phyloP scores from a whole-genome alignment of 2,329 filamentous ascomycete genomes.

The Blastomyces gilchristii region DNA sequence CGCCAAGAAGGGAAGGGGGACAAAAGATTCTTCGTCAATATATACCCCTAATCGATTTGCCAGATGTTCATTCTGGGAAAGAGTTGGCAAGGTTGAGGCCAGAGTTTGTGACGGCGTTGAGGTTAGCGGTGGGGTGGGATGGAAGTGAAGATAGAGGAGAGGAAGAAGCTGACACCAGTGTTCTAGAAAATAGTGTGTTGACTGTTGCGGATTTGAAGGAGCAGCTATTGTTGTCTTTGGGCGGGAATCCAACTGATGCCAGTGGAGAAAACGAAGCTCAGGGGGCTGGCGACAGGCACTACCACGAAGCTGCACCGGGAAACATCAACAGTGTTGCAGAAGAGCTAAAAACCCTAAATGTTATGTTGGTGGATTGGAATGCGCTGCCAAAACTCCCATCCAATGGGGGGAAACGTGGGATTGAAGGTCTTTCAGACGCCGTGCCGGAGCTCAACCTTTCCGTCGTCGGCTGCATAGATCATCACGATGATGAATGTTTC shows the following conservation, averaged over 20 bases:
- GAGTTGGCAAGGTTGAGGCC: constrained; percentile 47
- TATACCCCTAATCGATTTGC: constrained; percentile 50
- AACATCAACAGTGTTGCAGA: not conserved
- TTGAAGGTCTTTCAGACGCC: constrained; percentile 38
- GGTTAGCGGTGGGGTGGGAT: constrained; percentile 33
- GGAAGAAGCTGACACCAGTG: constrained; percentile 18
- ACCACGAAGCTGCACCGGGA: not conserved
- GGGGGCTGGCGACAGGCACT: not conserved
- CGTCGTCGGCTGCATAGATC: constrained; percentile 49
- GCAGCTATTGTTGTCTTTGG: constrained; percentile 15
- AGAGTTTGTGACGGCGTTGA: constrained; percentile 49
- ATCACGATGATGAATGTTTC: constrained; percentile 50
- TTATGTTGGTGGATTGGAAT: constrained; percentile 39
- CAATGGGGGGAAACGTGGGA: constrained; percentile 30
- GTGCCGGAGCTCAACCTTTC: constrained; percentile 21
- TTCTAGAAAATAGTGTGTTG: constrained; percentile 29
- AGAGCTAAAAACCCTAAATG: constrained; percentile 14
- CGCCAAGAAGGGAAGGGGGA: constrained; percentile 7
- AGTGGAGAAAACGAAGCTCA: not conserved
- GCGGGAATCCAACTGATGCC: not conserved
- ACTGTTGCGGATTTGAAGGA: constrained; percentile 33
- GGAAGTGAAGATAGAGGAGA: not conserved
- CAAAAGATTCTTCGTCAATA: constrained; percentile 29
- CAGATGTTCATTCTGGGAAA: constrained; percentile 32
- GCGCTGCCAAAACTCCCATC: constrained; percentile 24